Conservation (phyloP, 371 early-diverging fungal genomes). For the Mortierella sp. region DNA sequence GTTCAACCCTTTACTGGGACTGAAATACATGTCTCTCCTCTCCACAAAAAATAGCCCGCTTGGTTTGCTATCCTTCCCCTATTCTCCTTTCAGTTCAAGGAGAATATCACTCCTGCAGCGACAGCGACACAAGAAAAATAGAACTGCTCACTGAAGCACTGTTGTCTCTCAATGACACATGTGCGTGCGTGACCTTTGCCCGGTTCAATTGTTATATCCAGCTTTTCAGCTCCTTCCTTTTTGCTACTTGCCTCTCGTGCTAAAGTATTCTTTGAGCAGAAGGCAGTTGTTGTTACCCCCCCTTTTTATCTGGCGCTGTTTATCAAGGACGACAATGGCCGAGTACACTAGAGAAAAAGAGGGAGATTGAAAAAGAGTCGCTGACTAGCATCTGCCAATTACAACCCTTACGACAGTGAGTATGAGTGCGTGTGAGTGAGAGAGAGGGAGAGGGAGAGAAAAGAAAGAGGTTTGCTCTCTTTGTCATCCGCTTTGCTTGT, state of each 20-base stretch:
- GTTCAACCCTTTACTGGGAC: neutral
- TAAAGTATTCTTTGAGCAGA: neutral
- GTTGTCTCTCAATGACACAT: neutral
- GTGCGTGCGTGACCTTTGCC: neutral
- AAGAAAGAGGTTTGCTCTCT: neutral
- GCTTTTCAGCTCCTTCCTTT: neutral
- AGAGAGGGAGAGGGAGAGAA: neutral
- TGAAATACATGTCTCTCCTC: neutral
- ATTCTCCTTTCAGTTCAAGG: neutral
- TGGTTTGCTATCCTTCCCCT: neutral
- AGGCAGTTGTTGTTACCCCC: neutral
- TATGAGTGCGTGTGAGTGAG: neutral
- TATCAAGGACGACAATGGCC: neutral
- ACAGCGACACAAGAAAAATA: neutral
- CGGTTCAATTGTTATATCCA: neutral
- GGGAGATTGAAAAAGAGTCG: neutral
- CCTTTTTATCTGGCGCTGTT: neutral
- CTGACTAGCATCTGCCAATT: neutral
- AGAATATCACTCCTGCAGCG: neutral
- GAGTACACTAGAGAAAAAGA: neutral
- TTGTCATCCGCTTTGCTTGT: neutral
- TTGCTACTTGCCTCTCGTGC: neutral
- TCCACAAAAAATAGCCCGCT: neutral
- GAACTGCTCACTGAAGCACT: constrained; percentile 4
- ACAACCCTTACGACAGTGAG: neutral